Conservation (phyloP, 345 rosid genomes). For the Syzygium aqueum region DNA sequence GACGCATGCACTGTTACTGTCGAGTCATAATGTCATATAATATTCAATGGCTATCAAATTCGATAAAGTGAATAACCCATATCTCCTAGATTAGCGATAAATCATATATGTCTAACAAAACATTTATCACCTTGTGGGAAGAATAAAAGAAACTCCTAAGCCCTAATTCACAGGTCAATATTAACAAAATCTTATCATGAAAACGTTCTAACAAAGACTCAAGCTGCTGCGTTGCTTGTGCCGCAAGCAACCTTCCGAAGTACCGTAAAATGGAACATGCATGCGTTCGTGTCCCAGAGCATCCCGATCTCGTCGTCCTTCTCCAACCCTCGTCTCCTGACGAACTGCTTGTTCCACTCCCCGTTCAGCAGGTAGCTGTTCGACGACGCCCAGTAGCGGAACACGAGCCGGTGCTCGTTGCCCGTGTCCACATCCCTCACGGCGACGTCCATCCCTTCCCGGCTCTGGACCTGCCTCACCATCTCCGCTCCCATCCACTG, state of each 20-base stretch:
- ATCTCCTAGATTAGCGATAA: neutral
- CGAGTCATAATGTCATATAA: neutral
- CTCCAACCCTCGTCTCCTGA: neutral
- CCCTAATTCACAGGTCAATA: neutral
- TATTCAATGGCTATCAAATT: neutral
- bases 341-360: neutral
- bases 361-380: neutral
- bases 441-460: neutral
- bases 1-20: neutral
- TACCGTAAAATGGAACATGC: neutral
- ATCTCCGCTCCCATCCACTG: neutral
- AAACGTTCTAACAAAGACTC: neutral
- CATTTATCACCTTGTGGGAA: neutral
- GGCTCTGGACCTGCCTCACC: neutral
- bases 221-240: neutral
- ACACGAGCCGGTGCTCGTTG: neutral
- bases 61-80: neutral
- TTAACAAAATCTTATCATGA: neutral
- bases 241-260: neutral
- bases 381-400: neutral
- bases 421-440: neutral
- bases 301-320: neutral
- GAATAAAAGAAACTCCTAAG: neutral
- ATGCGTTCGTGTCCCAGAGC: neutral
- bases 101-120: neutral